Conservation (phyloP, 2,329 filamentous ascomycete genomes). For the Rutstroemia sp. region DNA sequence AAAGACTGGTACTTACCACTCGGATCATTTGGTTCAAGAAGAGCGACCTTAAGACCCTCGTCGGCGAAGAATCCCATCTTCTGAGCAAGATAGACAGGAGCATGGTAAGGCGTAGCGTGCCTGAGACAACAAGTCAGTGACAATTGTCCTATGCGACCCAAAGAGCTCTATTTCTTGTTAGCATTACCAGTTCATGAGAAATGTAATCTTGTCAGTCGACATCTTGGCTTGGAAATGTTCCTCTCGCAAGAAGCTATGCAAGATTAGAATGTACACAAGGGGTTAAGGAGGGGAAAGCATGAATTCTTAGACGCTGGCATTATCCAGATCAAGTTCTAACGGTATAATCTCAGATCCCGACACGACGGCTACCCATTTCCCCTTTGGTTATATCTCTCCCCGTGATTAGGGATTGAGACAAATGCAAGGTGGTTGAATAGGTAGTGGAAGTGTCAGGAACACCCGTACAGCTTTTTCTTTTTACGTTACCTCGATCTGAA, state of each 20-base stretch:
- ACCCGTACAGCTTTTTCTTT: slow-evolving; percentile 21
- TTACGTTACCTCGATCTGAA: slow-evolving; percentile 22
- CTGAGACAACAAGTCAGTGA: slow-evolving; percentile 34
- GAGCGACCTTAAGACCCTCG: slow-evolving; percentile 68
- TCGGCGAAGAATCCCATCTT: slow-evolving; percentile 68
- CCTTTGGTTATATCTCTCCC: background rate
- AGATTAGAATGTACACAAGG: slow-evolving; percentile 38
- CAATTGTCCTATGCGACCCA: too few species aligned
- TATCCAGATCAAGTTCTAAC: slow-evolving; percentile 78
- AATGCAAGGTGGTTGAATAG: background rate
- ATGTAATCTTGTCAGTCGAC: slow-evolving; percentile 80
- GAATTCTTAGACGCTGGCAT: slow-evolving; percentile 73
- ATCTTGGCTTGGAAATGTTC: slow-evolving; percentile 36
- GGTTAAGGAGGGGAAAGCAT: slow-evolving; percentile 50
- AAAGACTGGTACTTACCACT: slow-evolving; percentile 43
- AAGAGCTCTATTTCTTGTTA: background rate
- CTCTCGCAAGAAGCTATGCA: background rate
- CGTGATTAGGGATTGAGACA: background rate
- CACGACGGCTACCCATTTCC: slow-evolving; percentile 15
- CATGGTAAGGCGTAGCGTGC: slow-evolving; percentile 78
- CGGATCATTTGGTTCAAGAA: slow-evolving; percentile 72
- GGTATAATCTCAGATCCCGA: slow-evolving; percentile 67
- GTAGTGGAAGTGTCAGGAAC: slow-evolving; percentile 13
- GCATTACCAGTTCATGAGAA: slow-evolving; percentile 71
- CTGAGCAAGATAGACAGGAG: slow-evolving; percentile 70